phyloP scores from a whole-genome alignment of 2,329 filamentous ascomycete species.

The Penicillium sp. region DNA sequence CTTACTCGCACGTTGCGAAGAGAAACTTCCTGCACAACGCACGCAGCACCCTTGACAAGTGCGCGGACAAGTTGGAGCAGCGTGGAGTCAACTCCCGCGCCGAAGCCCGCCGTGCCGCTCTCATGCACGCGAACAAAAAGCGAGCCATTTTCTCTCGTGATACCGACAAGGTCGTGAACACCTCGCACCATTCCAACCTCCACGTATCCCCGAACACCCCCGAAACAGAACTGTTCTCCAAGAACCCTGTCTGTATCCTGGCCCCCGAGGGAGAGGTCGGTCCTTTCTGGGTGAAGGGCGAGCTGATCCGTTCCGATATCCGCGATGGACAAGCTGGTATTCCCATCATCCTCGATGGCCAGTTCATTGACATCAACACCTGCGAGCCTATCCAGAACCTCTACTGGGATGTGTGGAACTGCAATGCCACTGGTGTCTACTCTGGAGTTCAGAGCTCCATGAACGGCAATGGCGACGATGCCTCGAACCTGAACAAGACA shows the following conservation, averaged over 20 bases:
- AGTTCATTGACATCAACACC: constrained; percentile 31
- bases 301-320: constrained; percentile 40
- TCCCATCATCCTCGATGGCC: constrained; percentile 41
- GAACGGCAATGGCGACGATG: constrained; percentile 31
- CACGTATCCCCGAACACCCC: constrained; percentile 21
- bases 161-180: constrained; percentile 37
- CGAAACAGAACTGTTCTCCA: constrained; percentile 27
- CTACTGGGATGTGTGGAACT: constrained; percentile 46
- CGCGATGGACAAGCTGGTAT: constrained; percentile 39
- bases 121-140: constrained; percentile 19
- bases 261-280: constrained; percentile 51
- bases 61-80: constrained; percentile 21
- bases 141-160: constrained; percentile 31
- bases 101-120: constrained; percentile 24
- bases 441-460: constrained; percentile 32
- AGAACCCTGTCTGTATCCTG: constrained; percentile 47
- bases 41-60: constrained; percentile 23
- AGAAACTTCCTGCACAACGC: constrained; percentile 20
- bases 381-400: constrained; percentile 35
- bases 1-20: constrained; percentile 15
- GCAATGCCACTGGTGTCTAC: constrained; percentile 47
- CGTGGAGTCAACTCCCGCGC: constrained; percentile 26
- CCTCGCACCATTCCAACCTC: constrained; percentile 39
- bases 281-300: constrained; percentile 51
- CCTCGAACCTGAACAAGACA: constrained; percentile 39